These are phyloP conservation scores for Brassica juncea DNA, from an alignment of 345 rosid species.

Conservation along the genomic window DNA sequence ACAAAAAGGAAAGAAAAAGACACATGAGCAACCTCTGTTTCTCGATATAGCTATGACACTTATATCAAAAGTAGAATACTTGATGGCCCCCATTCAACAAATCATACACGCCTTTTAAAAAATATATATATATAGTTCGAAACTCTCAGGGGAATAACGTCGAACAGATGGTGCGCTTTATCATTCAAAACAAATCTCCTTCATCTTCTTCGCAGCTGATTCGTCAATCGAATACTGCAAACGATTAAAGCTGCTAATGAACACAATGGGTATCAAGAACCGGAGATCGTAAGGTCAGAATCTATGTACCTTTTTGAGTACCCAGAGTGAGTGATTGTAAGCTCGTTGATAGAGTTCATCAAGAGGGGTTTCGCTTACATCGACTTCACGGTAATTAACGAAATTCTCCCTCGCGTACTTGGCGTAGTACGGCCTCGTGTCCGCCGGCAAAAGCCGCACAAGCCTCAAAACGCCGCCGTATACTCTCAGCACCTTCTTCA, in stretches of 20 bases:
- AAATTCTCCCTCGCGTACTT: slow-evolving; percentile 89
- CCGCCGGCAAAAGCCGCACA: slow-evolving; percentile 72
- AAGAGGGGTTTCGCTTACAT: slow-evolving; percentile 51
- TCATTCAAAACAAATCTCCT: slow-evolving; percentile 50
- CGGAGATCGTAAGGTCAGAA: neutral
- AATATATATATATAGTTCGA: too few relatives aligned
- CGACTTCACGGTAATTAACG: slow-evolving; percentile 80
- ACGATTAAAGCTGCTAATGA: slow-evolving; percentile 7
- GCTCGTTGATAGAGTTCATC: slow-evolving; percentile 85
- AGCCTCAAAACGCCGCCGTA: slow-evolving; percentile 79
- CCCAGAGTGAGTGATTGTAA: slow-evolving; percentile 89
- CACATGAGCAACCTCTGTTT: slow-evolving; percentile 23
- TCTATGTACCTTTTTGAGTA: slow-evolving; percentile 70
- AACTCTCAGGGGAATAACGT: slow-evolving; percentile 33
- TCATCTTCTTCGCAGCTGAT: slow-evolving; percentile 62
- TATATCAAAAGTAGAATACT: slow-evolving; percentile 6
- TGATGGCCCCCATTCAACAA: slow-evolving; percentile 25
- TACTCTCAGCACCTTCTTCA: slow-evolving; percentile 77
- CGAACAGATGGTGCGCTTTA: slow-evolving; percentile 52
- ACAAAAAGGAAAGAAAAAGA: slow-evolving; percentile 26
- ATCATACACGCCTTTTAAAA: neutral
- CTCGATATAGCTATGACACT: slow-evolving; percentile 26
- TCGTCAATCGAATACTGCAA: slow-evolving; percentile 81
- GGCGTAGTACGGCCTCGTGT: slow-evolving; percentile 88
- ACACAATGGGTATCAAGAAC: slow-evolving; percentile 1